Evolutionary conservation across 805 yeast genomes (phyloP).

Genomic region (Cyberlindnera meyerae): DNA sequence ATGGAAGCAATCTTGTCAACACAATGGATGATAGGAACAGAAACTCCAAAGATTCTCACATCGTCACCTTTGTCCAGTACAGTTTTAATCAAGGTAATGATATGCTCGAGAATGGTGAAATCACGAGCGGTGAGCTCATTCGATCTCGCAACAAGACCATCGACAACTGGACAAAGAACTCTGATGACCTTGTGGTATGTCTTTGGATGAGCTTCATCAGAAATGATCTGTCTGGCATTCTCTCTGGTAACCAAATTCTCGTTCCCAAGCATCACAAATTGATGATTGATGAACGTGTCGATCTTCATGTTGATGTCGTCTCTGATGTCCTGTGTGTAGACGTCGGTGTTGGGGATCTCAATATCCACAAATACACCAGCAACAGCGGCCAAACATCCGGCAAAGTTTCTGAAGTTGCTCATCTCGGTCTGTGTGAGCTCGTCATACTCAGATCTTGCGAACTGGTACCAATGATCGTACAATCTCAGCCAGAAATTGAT

Average conservation of each 20-base stretch:
- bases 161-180: constrained; percentile 37
- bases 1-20: constrained; percentile 17
- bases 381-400: constrained; percentile 68
- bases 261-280: constrained; percentile 44
- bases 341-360: constrained; percentile 15
- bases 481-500: constrained; percentile 40
- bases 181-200: constrained; percentile 45
- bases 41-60: constrained; percentile 28
- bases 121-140: constrained; percentile 24
- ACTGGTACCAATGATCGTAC: constrained; percentile 42
- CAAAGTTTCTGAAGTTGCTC: constrained; percentile 54
- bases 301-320: constrained; percentile 33
- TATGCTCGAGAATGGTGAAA: constrained; percentile 42
- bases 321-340: constrained; percentile 20
- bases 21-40: constrained; percentile 29
- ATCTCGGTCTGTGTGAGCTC: constrained; percentile 32
- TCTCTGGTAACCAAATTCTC: constrained; percentile 56
- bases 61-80: constrained; percentile 32
- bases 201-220: constrained; percentile 58
- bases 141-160: constrained; percentile 25
- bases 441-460: constrained; percentile 21
- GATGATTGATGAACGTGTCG: constrained; percentile 45
- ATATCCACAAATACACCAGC: constrained; percentile 54
- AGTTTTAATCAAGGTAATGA: constrained; percentile 40
- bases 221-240: constrained; percentile 64